A percentile compares a stretch with the other conserved stretches of the same genome.
Evolutionary conservation across 257 asterid genomes (phyloP).

Genomic region (Solanum chiquidenum): DNA sequence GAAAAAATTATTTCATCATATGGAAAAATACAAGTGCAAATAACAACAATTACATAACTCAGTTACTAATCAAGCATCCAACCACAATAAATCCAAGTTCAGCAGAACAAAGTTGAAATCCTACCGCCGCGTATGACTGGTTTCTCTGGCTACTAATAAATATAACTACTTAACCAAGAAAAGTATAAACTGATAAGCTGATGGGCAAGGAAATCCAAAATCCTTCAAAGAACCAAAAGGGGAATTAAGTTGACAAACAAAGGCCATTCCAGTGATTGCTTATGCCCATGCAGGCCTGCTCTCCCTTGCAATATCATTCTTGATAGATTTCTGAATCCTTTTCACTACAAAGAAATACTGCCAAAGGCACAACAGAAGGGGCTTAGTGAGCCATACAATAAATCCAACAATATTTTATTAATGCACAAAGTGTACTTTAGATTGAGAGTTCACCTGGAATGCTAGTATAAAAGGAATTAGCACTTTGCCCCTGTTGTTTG

Average conservation of each 20-base stretch:
- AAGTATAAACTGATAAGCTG: background rate
- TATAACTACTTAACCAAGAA: background rate
- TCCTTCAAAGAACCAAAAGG: background rate
- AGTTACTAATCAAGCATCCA: background rate
- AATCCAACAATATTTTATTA: background rate
- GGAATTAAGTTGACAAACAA: background rate
- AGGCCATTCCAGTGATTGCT: background rate
- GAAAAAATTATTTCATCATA: background rate
- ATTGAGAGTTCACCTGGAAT: conserved; percentile 46
- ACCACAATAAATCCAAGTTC: background rate
- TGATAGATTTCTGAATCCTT: conserved; percentile 54
- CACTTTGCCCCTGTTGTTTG: conserved; percentile 61
- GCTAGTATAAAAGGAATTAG: conserved; percentile 70
- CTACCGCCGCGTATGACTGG: conserved; percentile 20
- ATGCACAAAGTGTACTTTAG: background rate
- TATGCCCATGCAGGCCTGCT: conserved; percentile 43
- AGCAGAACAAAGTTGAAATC: background rate
- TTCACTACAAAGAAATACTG: conserved; percentile 70
- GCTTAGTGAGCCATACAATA: background rate
- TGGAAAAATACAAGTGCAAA: background rate
- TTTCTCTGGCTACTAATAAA: background rate
- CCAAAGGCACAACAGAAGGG: background rate
- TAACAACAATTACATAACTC: background rate
- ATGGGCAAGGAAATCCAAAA: background rate
- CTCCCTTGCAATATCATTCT: conserved; percentile 47